Conservation (phyloP, 2,329 filamentous ascomycete genomes). For the Fusarium vanettenii region DNA sequence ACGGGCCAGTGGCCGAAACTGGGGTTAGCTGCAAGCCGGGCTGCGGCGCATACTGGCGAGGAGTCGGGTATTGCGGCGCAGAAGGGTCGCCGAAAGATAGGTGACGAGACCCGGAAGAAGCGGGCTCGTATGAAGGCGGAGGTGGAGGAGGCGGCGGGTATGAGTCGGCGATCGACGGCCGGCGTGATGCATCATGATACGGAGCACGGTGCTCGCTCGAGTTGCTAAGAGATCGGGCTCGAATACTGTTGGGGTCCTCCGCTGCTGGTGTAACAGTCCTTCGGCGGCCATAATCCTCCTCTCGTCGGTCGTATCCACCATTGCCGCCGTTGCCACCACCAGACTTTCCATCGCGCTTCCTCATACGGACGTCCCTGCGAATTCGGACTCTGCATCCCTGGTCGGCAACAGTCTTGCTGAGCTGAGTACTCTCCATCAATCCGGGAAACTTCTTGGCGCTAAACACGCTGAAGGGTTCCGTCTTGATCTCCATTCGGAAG, state of each 20-base stretch:
- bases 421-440: constrained; percentile 85
- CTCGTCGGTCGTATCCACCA: constrained; percentile 67
- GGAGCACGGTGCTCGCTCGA: constrained; percentile 62
- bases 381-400: constrained; percentile 98
- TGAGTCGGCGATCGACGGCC: constrained; percentile 61
- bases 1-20: constrained; percentile 48
- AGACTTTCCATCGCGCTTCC: constrained; percentile 80
- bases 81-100: constrained; percentile 50
- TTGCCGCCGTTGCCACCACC: constrained; percentile 51
- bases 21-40: constrained; percentile 49
- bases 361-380: constrained; percentile 91
- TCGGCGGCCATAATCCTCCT: constrained; percentile 67
- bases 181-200: constrained; percentile 57
- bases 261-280: constrained; percentile 51
- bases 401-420: constrained; percentile 93
- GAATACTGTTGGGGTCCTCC: constrained; percentile 50
- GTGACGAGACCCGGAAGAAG: constrained; percentile 45
- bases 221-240: constrained; percentile 71
- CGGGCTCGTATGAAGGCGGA: constrained; percentile 50
- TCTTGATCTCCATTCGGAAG: constrained; percentile 91
- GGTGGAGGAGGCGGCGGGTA: constrained; percentile 52
- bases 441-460: constrained; percentile 99
- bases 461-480: constrained; percentile 86
- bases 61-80: constrained; percentile 49
- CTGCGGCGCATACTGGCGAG: constrained; percentile 53